A percentile compares a stretch with the other conserved stretches of the same genome.
These are phyloP conservation scores for Zygoascus tannicola DNA, from an alignment of 805 yeast species.

Conservation along the genomic window DNA sequence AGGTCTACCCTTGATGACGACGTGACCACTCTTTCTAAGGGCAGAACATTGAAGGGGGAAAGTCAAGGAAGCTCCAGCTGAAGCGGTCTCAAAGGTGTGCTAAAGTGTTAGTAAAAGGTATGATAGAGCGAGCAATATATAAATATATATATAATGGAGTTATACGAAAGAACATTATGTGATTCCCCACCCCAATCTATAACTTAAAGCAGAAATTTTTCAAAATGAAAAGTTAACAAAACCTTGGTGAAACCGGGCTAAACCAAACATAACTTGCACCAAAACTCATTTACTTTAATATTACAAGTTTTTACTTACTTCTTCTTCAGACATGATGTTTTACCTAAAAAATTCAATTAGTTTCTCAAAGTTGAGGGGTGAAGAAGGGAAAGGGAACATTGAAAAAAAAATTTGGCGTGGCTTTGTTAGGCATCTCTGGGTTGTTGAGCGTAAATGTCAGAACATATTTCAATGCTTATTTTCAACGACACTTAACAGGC, in stretches of 20 bases:
- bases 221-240: background rate
- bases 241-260: no score
- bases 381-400: constrained; percentile 1
- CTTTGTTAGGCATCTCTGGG: background rate
- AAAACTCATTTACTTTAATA: no score
- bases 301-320: constrained; percentile 4
- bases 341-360: background rate
- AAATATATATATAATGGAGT: no score
- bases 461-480: no score
- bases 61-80: constrained; percentile 97
- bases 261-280: no score
- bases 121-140: constrained; percentile 1
- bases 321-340: constrained; percentile 7
- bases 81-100: constrained; percentile 96
- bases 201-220: no score
- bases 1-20: constrained; percentile 97
- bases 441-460: constrained; percentile 4
- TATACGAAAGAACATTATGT: no score
- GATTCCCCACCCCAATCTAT: no score
- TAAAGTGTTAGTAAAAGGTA: constrained; percentile 24
- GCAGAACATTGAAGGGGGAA: constrained; percentile 99
- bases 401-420: constrained; percentile 2
- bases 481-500: no score
- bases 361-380: background rate
- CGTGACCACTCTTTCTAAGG: constrained; percentile 99